Percentiles rank a stretch among this genome's conserved stretches.
Evolutionary conservation across 2,329 filamentous ascomycete genomes (phyloP).

Genomic region (Camillea tinctor): DNA sequence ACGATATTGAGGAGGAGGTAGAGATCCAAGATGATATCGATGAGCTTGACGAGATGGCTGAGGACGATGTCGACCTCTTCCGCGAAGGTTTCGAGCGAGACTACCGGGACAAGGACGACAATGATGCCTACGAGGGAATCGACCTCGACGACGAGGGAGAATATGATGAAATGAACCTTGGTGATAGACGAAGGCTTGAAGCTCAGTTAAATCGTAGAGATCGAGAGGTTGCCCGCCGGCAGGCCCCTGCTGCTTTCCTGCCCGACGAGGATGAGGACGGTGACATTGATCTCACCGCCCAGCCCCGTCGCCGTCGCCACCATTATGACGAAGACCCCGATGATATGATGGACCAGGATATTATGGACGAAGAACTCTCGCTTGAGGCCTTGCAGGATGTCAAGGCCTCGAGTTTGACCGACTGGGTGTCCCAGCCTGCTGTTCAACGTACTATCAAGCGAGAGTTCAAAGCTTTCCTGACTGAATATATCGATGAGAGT

Average conservation of each 20-base stretch:
- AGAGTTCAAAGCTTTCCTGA: slow-evolving; percentile 97
- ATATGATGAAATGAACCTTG: slow-evolving; percentile 67
- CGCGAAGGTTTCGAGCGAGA: slow-evolving; percentile 71
- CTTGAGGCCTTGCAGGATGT: slow-evolving; percentile 89
- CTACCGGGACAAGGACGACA: slow-evolving; percentile 63
- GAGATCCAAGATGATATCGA: slow-evolving; percentile 72
- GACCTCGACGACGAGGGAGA: slow-evolving; percentile 78
- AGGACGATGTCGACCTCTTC: slow-evolving; percentile 78
- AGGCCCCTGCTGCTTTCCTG: slow-evolving; percentile 72
- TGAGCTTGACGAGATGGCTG: slow-evolving; percentile 77
- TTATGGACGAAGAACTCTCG: slow-evolving; percentile 93
- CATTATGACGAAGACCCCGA: slow-evolving; percentile 94
- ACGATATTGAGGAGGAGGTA: slow-evolving; percentile 69
- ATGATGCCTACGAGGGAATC: slow-evolving; percentile 67
- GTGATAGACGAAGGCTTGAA: slow-evolving; percentile 67
- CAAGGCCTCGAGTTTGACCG: slow-evolving; percentile 87
- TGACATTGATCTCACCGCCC: slow-evolving; percentile 79
- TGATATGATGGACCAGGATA: slow-evolving; percentile 86
- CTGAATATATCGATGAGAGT: slow-evolving; percentile 87
- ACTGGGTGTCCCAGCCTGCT: slow-evolving; percentile 88
- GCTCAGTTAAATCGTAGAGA: slow-evolving; percentile 72
- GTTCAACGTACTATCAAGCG: slow-evolving; percentile 92
- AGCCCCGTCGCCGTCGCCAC: slow-evolving; percentile 81
- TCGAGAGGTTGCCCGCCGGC: slow-evolving; percentile 64
- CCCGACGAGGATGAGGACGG: slow-evolving; percentile 82